Base-by-base conservation (phyloP, 1,284 basidiomycete species). In the Pseudozyma thailandica region DNA sequence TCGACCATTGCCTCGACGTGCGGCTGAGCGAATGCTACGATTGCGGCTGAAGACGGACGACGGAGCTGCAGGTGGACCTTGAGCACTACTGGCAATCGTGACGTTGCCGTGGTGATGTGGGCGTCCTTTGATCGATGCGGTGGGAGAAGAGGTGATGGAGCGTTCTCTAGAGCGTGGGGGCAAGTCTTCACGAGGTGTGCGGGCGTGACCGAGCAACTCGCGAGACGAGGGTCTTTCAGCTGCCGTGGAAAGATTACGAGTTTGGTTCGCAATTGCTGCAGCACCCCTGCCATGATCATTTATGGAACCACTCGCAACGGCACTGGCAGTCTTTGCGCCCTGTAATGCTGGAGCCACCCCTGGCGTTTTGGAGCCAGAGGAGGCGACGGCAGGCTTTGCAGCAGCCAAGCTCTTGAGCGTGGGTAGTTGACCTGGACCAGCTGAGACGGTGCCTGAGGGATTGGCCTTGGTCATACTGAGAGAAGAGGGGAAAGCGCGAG, bases 261-360 rank as follows among this genome's bases (percentile, higher is more conserved):
- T 3, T 6, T 57, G 50, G 16, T 23, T 44, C 6, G 62, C 44
- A 12, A 49, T 35, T 15, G 48, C 28, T n/a, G 57, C 50, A 10
- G 50, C 66, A 3, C 75, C 75, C 27, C 75, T 49, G 6, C 75
- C 75, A 41, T 76, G 75, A 43, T 77, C 75, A 25, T 74, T 76
- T 43, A 59, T 54, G 18, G 60, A 54, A 13, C 63, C 71, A 42
- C 72, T 65, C 5, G 73, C 63, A 9, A 68, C 55, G 18, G 73
- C 74, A 26, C 70, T 73, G 18, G 54, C 60, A 15, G 57, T 54
- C 39, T 60, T 55, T 20, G 30, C 45, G 18, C 37, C 43, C 30
- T 50, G 50, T 37, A 44, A 46, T 4, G 57, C 42, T 18, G 53
- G 35, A 9, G 28, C 45, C 5, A 35, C 48, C 16, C 50, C 41